Evolutionary conservation across 352 stramenopile species (phyloP).

Genomic region (Globisporangium abappressorium): DNA sequence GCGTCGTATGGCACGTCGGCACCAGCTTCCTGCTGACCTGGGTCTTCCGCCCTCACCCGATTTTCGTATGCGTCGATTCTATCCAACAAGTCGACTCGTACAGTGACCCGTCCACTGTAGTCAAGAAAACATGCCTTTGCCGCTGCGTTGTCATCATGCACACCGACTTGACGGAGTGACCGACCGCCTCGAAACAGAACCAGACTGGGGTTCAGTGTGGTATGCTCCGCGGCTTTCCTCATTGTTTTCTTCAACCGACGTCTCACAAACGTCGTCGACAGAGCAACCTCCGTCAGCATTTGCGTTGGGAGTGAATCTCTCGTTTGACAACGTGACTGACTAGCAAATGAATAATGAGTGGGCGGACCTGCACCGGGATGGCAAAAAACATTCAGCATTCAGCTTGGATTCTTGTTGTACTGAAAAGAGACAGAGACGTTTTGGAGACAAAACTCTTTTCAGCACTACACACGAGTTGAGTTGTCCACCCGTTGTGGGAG

Average conservation of each 20-base stretch:
- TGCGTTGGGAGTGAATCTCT: background rate
- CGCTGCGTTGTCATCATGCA: background rate
- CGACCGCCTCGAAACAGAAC: background rate
- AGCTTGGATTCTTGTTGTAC: too few species aligned
- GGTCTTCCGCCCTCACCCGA: background rate
- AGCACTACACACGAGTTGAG: too few species aligned
- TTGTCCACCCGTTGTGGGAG: too few species aligned
- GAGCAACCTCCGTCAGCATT: background rate
- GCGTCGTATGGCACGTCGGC: background rate
- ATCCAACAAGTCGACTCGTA: too few species aligned
- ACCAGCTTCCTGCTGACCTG: background rate
- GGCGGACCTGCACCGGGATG: background rate
- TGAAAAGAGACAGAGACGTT: too few species aligned
- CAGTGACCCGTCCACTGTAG: background rate
- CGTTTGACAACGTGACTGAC: background rate
- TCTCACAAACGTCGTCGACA: background rate
- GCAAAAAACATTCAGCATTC: too few species aligned
- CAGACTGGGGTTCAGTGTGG: background rate
- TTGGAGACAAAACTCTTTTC: too few species aligned
- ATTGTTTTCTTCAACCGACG: background rate
- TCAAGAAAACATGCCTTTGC: background rate
- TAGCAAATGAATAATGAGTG: background rate
- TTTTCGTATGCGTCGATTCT: slow-evolving; percentile 8
- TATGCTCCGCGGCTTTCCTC: background rate
- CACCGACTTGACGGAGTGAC: background rate